Conservation (phyloP, 805 yeast genomes). For the Cyberlindnera samutprakarnensis region DNA sequence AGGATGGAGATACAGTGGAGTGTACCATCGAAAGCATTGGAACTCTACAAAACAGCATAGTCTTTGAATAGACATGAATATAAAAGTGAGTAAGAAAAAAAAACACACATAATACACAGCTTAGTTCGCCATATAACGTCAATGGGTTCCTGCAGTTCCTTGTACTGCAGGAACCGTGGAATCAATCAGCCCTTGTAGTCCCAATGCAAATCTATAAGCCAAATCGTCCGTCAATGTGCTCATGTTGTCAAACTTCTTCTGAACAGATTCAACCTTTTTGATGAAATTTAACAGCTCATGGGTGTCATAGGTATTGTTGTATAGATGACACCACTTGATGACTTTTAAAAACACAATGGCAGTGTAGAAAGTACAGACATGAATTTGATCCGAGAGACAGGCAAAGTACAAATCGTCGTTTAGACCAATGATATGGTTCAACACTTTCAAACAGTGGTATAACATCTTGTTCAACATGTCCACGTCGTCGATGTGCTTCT, state of each 20-base stretch:
- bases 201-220: constrained; percentile 14
- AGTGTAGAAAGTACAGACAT: constrained; percentile 28
- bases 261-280: constrained; percentile 14
- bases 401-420: constrained; percentile 49
- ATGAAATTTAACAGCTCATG: constrained; percentile 14
- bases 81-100: too few relatives aligned
- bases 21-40: constrained; percentile 38
- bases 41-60: constrained; percentile 27
- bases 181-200: constrained; percentile 14
- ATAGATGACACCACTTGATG: constrained; percentile 17
- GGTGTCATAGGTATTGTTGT: constrained; percentile 14
- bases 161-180: constrained; percentile 8
- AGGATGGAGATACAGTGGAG: constrained; percentile 36
- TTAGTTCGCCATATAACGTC: too few relatives aligned
- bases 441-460: constrained; percentile 19
- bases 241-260: constrained; percentile 11
- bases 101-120: too few relatives aligned
- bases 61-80: constrained; percentile 4
- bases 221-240: constrained; percentile 15
- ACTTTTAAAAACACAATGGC: constrained; percentile 18
- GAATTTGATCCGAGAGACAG: constrained; percentile 64
- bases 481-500: constrained; percentile 13
- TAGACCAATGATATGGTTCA: constrained; percentile 21
- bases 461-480: constrained; percentile 19
- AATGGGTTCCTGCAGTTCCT: neutral